These are phyloP conservation scores for Saturnispora halmiae DNA, from an alignment of 805 yeast species.

Conservation along the genomic window DNA sequence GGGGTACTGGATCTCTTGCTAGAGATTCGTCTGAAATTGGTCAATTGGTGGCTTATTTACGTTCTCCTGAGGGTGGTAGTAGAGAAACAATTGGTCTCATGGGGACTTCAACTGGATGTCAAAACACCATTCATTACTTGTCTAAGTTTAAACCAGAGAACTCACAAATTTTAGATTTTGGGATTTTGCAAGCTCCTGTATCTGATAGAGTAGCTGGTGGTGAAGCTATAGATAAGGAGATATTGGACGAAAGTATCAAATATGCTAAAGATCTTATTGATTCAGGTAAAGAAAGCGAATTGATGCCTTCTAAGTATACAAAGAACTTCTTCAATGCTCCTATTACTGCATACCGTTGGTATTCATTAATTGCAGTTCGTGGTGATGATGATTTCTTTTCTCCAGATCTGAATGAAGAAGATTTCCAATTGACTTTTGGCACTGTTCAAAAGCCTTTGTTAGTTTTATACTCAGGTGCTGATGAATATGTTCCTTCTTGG, in stretches of 20 bases:
- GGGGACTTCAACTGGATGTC: constrained; percentile 87
- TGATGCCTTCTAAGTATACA: constrained; percentile 45
- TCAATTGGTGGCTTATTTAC: constrained; percentile 46
- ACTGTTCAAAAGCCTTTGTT: constrained; percentile 39
- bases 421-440: constrained; percentile 45
- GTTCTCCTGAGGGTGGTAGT: constrained; percentile 35
- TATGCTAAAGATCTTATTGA: constrained; percentile 33
- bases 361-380: constrained; percentile 43
- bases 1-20: constrained; percentile 59
- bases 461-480: constrained; percentile 50
- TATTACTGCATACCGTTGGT: constrained; percentile 60
- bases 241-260: constrained; percentile 15
- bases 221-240: constrained; percentile 11
- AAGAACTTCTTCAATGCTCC: constrained; percentile 46
- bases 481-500: constrained; percentile 49
- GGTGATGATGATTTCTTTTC: constrained; percentile 76
- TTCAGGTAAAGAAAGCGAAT: constrained; percentile 36
- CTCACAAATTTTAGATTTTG: constrained; percentile 37
- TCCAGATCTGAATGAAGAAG: constrained; percentile 44
- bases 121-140: constrained; percentile 59
- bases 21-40: constrained; percentile 53
- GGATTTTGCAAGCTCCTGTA: constrained; percentile 66
- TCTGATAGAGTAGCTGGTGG: constrained; percentile 50
- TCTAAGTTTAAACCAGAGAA: constrained; percentile 27
- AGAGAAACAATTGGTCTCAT: constrained; percentile 47